Percentiles rank a stretch among this genome's conserved stretches.
Evolutionary conservation across 1,284 basidiomycete species (phyloP).

Genomic region (Cryptococcus jaspeensis): DNA sequence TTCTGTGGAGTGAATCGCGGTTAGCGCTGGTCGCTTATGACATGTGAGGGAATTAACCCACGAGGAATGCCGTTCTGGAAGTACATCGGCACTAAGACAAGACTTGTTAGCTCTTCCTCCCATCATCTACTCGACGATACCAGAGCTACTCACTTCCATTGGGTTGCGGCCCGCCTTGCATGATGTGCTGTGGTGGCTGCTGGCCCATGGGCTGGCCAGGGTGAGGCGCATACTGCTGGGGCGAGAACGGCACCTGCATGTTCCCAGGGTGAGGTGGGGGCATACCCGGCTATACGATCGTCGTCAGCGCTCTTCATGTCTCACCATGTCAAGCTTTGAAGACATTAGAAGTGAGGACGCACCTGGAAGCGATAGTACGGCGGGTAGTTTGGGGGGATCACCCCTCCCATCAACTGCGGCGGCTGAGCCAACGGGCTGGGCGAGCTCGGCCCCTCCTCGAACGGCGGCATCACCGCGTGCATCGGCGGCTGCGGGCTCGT

Average conservation of each 20-base stretch:
- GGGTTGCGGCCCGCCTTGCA: constrained; percentile 26
- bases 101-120: neutral
- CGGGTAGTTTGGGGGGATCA: constrained; percentile 36
- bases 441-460: constrained; percentile 27
- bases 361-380: constrained; percentile 39
- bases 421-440: constrained; percentile 20
- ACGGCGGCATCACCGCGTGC: constrained; percentile 10
- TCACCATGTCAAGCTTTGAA: neutral
- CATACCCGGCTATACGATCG: constrained; percentile 27
- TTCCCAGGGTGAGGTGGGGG: constrained; percentile 26
- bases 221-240: constrained; percentile 28
- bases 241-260: constrained; percentile 37
- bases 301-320: neutral
- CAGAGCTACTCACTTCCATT: constrained; percentile 38
- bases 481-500: constrained; percentile 39
- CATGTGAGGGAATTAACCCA: constrained; percentile 8
- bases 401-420: constrained; percentile 27
- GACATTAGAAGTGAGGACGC: constrained; percentile 2
- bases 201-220: constrained; percentile 26
- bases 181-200: constrained; percentile 30
- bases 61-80: constrained; percentile 34
- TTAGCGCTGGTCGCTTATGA: neutral
- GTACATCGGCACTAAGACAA: constrained; percentile 33
- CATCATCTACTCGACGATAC: too few species aligned
- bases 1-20: constrained; percentile 13